A percentile compares a stretch with the other conserved stretches of the same genome.
phyloP scores from a whole-genome alignment of 208 protist species.

The Crithidia mellificae region DNA sequence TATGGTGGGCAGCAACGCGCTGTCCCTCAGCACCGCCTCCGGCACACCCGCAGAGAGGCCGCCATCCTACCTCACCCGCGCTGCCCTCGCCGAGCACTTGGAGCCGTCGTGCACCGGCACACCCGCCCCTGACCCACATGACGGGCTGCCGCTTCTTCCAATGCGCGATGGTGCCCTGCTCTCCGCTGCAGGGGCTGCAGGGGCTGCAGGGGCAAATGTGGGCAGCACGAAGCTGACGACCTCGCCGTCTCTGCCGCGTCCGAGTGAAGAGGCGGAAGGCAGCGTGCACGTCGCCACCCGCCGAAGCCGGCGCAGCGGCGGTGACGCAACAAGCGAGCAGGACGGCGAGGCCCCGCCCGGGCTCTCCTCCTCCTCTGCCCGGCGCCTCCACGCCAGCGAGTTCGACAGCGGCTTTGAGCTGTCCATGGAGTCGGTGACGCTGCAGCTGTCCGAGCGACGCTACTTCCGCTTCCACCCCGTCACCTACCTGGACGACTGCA shows the following conservation, averaged over 20 bases:
- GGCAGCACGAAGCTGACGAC: neutral
- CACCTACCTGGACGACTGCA: conserved; percentile 28
- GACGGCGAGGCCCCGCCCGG: neutral
- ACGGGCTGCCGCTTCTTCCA: neutral
- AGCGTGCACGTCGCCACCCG: conserved; percentile 18
- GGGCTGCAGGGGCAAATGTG: too few species aligned
- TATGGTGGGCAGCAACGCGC: neutral
- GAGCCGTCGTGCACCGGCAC: too few species aligned
- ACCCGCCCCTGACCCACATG: neutral
- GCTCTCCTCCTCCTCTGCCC: neutral
- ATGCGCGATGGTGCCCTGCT: neutral
- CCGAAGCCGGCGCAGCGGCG: too few species aligned
- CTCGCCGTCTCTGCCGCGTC: neutral
- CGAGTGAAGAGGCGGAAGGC: conserved; percentile 7
- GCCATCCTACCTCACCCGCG: neutral
- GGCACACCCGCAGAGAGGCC: neutral
- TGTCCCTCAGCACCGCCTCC: neutral
- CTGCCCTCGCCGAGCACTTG: neutral
- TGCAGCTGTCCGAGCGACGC: neutral
- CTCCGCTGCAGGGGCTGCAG: neutral
- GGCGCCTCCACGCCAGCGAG: neutral
- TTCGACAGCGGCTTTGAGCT: conserved; percentile 18
- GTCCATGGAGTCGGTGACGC: conserved; percentile 19
- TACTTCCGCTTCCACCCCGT: conserved; percentile 16
- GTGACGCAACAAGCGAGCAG: too few species aligned